Evolutionary conservation across 129 eudicot species (phyloP).

Genomic region (Flaveria sonorensis): DNA sequence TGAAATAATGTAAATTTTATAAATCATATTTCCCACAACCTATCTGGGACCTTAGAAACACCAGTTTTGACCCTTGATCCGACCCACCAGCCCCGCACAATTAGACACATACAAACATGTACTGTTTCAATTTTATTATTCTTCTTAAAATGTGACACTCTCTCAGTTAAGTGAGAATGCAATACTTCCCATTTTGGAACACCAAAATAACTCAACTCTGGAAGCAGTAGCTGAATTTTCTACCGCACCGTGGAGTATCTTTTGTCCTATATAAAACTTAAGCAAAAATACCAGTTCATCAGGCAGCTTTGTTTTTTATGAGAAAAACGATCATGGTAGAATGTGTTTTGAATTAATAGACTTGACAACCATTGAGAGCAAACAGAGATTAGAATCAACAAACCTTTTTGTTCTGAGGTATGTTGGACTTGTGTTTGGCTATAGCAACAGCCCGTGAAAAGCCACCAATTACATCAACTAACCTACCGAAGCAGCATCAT

Average conservation of each 20-base stretch:
- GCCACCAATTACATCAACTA: conserved; percentile 95
- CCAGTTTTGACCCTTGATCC: background rate
- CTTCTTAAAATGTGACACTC: background rate
- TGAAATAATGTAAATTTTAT: no score
- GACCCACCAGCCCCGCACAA: background rate
- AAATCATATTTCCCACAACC: background rate
- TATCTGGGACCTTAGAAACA: background rate
- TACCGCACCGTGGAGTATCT: background rate
- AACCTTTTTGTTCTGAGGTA: conserved; percentile 68
- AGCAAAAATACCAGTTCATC: background rate
- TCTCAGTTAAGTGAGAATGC: background rate
- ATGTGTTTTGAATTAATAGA: background rate
- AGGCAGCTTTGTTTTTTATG: background rate
- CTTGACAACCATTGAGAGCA: background rate
- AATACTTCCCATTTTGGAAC: background rate
- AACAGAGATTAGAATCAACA: background rate
- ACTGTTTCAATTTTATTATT: background rate
- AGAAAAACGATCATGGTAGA: no score
- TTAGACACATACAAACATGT: background rate
- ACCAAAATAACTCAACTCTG: background rate
- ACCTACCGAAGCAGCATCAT: conserved; percentile 80
- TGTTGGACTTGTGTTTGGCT: conserved; percentile 86
- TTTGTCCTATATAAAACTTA: background rate
- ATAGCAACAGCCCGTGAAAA: conserved; percentile 84
- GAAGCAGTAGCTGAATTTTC: background rate